Percentiles rank a stretch among this genome's conserved stretches.
Evolutionary conservation across 2,329 filamentous ascomycete species (phyloP).

Genomic region (Zalaria obscura): DNA sequence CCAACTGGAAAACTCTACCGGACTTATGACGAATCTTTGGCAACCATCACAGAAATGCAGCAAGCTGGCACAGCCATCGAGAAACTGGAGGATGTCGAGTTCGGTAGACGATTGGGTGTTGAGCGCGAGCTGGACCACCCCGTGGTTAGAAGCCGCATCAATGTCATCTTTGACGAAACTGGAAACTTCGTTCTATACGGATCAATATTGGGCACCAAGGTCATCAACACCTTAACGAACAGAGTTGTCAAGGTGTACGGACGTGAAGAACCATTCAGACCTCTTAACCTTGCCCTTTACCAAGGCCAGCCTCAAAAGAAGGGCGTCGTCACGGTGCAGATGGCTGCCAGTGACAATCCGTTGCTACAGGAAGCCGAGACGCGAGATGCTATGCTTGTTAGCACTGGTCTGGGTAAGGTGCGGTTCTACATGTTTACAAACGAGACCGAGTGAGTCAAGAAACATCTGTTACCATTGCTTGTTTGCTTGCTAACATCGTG

Average conservation of each 20-base stretch:
- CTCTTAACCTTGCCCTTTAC: conserved; percentile 73
- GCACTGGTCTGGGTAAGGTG: conserved; percentile 71
- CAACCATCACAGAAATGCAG: conserved; percentile 86
- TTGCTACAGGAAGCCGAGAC: conserved; percentile 83
- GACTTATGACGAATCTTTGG: conserved; percentile 88
- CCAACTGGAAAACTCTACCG: conserved; percentile 73
- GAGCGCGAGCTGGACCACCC: conserved; percentile 74
- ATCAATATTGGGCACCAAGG: conserved; percentile 82
- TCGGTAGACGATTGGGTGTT: conserved; percentile 71
- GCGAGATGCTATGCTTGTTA: conserved; percentile 76
- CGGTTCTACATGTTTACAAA: conserved; percentile 99
- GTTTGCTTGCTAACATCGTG: conserved; percentile 3
- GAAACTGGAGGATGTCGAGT: conserved; percentile 80
- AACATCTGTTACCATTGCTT: background rate
- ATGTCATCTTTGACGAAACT: conserved; percentile 90
- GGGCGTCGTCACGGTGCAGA: conserved; percentile 81
- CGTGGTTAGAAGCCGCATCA: conserved; percentile 53
- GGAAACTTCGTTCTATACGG: conserved; percentile 92
- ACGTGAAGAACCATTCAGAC: conserved; percentile 74
- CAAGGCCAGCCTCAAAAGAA: conserved; percentile 95
- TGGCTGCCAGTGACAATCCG: conserved; percentile 92
- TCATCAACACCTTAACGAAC: conserved; percentile 92
- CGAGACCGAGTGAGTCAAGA: conserved; percentile 45
- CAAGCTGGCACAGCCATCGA: conserved; percentile 74
- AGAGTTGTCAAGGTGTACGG: conserved; percentile 81